Evolutionary conservation across 164 flowering plant species (phyloP).

Genomic region (Echeveria elegans): DNA sequence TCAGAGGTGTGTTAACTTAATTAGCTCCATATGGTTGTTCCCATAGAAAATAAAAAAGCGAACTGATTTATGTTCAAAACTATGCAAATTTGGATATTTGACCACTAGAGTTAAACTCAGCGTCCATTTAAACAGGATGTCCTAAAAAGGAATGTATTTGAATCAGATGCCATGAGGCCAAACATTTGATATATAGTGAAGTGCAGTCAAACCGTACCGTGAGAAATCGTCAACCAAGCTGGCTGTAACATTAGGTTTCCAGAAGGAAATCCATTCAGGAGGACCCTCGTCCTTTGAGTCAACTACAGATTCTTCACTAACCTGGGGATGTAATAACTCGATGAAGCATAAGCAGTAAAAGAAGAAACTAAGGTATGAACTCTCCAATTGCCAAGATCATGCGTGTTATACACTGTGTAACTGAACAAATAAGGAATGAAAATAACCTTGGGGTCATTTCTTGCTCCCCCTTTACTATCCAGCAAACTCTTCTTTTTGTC

Average conservation of each 20-base stretch:
- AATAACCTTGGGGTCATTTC: constrained; percentile 37
- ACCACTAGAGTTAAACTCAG: too few relatives aligned
- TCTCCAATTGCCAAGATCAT: background rate
- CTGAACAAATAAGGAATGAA: background rate
- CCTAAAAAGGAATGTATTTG: too few relatives aligned
- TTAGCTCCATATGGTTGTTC: background rate
- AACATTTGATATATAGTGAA: background rate
- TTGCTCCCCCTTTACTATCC: constrained; percentile 35
- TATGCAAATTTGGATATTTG: background rate
- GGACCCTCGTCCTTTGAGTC: constrained; percentile 68
- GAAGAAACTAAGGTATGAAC: background rate
- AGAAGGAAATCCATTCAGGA: constrained; percentile 69
- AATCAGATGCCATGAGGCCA: too few relatives aligned
- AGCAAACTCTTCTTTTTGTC: constrained; percentile 66
- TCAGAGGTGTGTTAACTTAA: background rate
- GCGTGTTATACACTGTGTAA: background rate
- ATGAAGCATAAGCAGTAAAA: background rate
- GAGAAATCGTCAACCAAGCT: constrained; percentile 88
- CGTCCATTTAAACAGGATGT: background rate
- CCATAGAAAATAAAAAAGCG: too few relatives aligned
- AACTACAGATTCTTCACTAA: constrained; percentile 31
- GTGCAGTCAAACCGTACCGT: constrained; percentile 28
- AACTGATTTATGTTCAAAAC: background rate
- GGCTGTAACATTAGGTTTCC: constrained; percentile 91
- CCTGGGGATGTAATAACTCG: constrained; percentile 23